Percentiles rank a stretch among this genome's conserved stretches.
These are phyloP conservation scores for Mollisia scopiformis DNA, from an alignment of 2,329 filamentous ascomycete genomes.

Conservation along the genomic window DNA sequence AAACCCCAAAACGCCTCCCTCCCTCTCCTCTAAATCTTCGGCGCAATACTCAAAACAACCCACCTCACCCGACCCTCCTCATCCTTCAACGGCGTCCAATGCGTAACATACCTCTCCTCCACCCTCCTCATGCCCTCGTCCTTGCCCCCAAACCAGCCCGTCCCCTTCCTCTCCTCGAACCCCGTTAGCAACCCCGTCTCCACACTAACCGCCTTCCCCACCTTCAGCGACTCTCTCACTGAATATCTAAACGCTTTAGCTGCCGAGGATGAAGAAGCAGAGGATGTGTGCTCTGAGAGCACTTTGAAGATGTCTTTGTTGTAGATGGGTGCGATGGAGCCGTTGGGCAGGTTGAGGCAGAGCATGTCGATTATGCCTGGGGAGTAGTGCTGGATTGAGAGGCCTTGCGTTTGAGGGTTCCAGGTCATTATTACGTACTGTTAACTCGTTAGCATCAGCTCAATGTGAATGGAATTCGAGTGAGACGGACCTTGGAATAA, in stretches of 20 bases:
- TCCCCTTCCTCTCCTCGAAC: conserved; percentile 25
- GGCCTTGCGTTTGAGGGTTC: conserved; percentile 26
- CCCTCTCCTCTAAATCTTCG: conserved; percentile 19
- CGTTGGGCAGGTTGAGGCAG: conserved; percentile 41
- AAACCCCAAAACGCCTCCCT: background rate
- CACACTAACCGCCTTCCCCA: conserved; percentile 31
- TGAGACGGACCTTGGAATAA: conserved; percentile 44
- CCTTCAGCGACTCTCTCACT: conserved; percentile 41
- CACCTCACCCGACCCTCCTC: conserved; percentile 37
- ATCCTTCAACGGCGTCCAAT: conserved; percentile 49
- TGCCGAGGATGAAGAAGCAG: conserved; percentile 44
- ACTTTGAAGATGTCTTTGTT: conserved; percentile 58
- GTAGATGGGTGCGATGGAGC: conserved; percentile 40
- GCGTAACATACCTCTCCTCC: conserved; percentile 36
- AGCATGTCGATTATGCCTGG: conserved; percentile 51
- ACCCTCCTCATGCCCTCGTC: conserved; percentile 19
- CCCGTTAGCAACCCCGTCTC: conserved; percentile 34
- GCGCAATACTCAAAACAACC: conserved; percentile 39
- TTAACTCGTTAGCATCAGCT: background rate
- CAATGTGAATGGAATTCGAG: background rate
- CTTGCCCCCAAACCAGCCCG: conserved; percentile 17
- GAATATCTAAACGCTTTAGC: conserved; percentile 46
- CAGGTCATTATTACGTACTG: conserved; percentile 44
- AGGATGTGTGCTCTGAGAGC: conserved; percentile 46
- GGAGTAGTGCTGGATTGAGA: conserved; percentile 52